phyloP scores from a whole-genome alignment of 345 rosid species.

The Aurinia saxatilis region DNA sequence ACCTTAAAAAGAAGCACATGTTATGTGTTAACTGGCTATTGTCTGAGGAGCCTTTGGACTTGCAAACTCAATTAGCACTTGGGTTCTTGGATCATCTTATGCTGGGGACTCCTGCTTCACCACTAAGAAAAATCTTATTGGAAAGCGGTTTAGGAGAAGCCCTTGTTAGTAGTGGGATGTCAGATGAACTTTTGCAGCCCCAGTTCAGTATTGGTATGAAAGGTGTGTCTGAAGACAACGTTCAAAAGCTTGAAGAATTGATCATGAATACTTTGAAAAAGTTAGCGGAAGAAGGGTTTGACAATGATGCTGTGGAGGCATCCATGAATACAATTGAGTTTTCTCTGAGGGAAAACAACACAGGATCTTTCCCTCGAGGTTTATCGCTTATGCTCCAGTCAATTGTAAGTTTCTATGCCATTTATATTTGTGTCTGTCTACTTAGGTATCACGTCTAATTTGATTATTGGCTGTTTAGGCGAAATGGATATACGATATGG shows the following conservation, averaged over 20 bases:
- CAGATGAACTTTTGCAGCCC: conserved; percentile 93
- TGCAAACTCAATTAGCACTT: conserved; percentile 81
- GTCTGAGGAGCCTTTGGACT: conserved; percentile 75
- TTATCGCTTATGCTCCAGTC: conserved; percentile 93
- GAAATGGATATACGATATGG: conserved; percentile 97
- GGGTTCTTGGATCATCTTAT: conserved; percentile 92
- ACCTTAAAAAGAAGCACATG: conserved; percentile 86
- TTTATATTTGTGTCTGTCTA: background rate
- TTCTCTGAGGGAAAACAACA: conserved; percentile 93
- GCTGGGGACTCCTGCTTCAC: conserved; percentile 97
- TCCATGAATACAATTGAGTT: conserved; percentile 98
- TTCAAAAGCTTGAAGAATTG: conserved; percentile 72
- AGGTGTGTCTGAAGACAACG: conserved; percentile 70
- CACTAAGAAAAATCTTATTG: conserved; percentile 76
- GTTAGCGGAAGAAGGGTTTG: conserved; percentile 88
- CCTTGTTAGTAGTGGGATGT: conserved; percentile 83
- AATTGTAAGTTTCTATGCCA: conserved; percentile 38
- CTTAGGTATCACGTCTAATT: conserved; percentile 9
- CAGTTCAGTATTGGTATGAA: conserved; percentile 92
- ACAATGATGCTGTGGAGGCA: conserved; percentile 86
- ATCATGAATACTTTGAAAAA: conserved; percentile 62
- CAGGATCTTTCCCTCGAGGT: conserved; percentile 98
- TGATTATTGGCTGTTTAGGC: conserved; percentile 41
- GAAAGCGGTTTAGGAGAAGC: conserved; percentile 98
- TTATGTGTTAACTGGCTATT: conserved; percentile 90